phyloP scores from a whole-genome alignment of 2,329 filamentous ascomycete genomes.

The Aureobasidium sp. region DNA sequence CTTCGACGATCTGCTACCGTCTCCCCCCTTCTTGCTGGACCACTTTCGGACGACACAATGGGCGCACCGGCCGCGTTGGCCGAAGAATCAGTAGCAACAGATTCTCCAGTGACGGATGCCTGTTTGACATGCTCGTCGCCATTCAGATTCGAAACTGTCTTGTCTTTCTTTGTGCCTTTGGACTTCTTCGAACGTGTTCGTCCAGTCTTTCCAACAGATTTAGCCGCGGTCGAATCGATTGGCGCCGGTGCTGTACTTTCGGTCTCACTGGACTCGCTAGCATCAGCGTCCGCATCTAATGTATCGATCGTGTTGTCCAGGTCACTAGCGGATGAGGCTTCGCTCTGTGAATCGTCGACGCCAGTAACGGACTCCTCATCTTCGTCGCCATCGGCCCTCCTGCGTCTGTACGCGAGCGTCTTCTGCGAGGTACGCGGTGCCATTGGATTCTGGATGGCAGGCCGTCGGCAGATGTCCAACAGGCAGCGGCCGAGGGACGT shows the following conservation, averaged over 20 bases:
- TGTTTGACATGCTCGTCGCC: neutral
- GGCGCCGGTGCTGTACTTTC: constrained; percentile 31
- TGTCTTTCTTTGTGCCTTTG: neutral
- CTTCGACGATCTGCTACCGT: constrained; percentile 63
- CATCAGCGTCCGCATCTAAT: constrained; percentile 33
- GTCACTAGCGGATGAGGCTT: constrained; percentile 52
- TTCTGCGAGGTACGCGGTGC: constrained; percentile 48
- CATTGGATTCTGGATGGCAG: constrained; percentile 31
- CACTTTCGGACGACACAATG: constrained; percentile 4
- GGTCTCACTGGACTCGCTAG: constrained; percentile 50
- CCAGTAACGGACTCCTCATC: constrained; percentile 52
- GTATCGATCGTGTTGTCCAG: constrained; percentile 45
- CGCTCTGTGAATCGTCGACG: constrained; percentile 58
- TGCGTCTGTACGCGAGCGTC: constrained; percentile 60
- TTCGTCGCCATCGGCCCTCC: constrained; percentile 63
- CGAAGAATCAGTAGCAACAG: neutral
- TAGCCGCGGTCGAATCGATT: neutral
- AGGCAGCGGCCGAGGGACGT: neutral
- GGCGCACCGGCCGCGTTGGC: constrained; percentile 1
- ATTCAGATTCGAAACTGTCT: neutral
- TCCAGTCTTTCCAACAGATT: constrained; percentile 18
- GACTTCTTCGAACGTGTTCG: neutral
- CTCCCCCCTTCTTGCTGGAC: constrained; percentile 36
- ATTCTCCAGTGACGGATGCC: neutral
- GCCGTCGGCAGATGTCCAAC: neutral